Evolutionary conservation across 169 alveolate genomes (phyloP).

Genomic region (Eimeria necatrix): DNA sequence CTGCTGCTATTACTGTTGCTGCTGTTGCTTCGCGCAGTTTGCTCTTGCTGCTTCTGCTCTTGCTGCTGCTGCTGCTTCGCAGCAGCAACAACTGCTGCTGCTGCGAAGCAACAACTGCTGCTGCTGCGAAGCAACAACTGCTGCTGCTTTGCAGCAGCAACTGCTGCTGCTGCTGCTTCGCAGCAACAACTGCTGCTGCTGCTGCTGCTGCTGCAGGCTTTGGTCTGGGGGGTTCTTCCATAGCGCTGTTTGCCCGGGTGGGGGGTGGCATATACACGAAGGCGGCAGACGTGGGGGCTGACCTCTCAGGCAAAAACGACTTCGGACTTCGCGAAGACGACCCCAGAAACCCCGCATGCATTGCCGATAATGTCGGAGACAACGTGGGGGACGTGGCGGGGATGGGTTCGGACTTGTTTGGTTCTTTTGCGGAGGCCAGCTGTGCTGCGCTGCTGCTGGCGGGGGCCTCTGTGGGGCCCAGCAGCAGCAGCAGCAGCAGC

Average conservation of each 20-base stretch:
- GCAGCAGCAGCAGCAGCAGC: constrained; percentile 42
- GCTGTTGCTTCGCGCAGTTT: neutral
- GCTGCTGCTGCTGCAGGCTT: constrained; percentile 91
- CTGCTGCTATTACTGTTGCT: neutral
- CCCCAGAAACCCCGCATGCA: constrained; percentile 95
- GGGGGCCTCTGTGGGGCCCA: constrained; percentile 83
- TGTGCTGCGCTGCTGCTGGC: constrained; percentile 96
- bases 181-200: constrained; percentile 59
- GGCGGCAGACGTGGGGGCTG: constrained; percentile 97
- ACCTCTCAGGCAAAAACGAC: constrained; percentile 94
- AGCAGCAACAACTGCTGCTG: constrained; percentile 22
- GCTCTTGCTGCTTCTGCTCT: neutral
- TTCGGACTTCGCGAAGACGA: constrained; percentile 94
- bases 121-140: neutral
- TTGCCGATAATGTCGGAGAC: constrained; percentile 97
- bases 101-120: neutral
- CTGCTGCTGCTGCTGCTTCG: constrained; percentile 17
- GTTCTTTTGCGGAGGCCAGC: constrained; percentile 95
- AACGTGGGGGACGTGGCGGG: constrained; percentile 97
- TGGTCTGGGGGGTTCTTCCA: constrained; percentile 94
- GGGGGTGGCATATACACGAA: constrained; percentile 97
- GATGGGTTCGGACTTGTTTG: constrained; percentile 97
- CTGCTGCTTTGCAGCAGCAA: constrained; percentile 64
- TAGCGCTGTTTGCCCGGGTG: constrained; percentile 95
- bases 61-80: neutral